Base-by-base conservation (phyloP, 208 protist genomes). In the Acanthamoeba triangularis region DNA sequence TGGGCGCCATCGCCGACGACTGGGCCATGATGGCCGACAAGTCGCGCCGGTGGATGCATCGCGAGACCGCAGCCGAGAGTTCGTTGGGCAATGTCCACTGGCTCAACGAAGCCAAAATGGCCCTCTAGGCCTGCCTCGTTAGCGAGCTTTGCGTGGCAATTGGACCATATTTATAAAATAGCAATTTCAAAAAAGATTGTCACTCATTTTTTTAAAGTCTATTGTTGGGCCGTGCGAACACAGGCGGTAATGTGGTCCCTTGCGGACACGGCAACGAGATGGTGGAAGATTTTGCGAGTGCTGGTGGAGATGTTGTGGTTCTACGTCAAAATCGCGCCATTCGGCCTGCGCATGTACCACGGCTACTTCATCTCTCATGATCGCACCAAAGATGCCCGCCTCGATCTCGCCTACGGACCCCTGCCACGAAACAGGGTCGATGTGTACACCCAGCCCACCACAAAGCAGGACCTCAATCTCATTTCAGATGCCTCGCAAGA, bases 21-120 rank as follows among this genome's bases (percentile, higher is more conserved):
- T 94, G 90, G 90, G 33, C 33, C 25, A 94, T 94, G 90, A 74
- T 94, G 90, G 90, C 90, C 1, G 47, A 94, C 30, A 94, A 94
- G 90, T 76, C 90, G n/a, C 35, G 52, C 44, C 59, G 90, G 6
- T 94, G 90, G 90, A 1, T 94, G 44, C 44, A n/a, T 11, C 30
- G 56, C 23, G 56, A 87, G 37, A 41, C 59, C 8, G 49, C 65
- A 49, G 25, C 47, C 3, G 30, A 52, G 0, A 8, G 30, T 35
- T 0, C 33, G 18, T 23, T 16, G 37, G 33, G 41, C 74, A 30
- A 20, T 35, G 41, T 54, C 8, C 41, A 28, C 35, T 82, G 74
- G 74, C 44, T 82, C 41, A 49, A 82, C 25, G 74, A 82, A 52
- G 74, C 74, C n/a, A 82, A 82, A 37, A 47, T n/a, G 74, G 0